phyloP scores from a whole-genome alignment of 768 basidiomycete genomes.

The Podaxis pistillaris region DNA sequence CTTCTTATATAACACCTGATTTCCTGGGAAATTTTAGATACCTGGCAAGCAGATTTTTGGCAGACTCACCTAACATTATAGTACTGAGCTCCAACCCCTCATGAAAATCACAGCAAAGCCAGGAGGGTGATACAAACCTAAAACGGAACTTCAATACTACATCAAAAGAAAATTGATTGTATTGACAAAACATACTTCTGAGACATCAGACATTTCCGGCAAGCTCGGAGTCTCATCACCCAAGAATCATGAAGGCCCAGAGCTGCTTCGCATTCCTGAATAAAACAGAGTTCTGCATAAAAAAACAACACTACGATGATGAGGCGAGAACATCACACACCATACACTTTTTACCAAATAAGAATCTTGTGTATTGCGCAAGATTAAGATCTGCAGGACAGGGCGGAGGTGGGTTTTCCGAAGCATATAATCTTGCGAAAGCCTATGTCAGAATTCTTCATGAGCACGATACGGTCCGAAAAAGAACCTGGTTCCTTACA shows the following conservation, averaged over 20 bases:
- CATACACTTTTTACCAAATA: slow-evolving; percentile 25
- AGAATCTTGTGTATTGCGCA: slow-evolving; percentile 32
- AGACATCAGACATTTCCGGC: background rate
- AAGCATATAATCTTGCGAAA: slow-evolving; percentile 19
- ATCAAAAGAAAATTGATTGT: background rate
- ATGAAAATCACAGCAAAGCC: background rate
- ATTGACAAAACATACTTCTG: background rate
- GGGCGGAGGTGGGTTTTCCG: slow-evolving; percentile 19
- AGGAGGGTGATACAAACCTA: background rate
- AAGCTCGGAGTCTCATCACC: background rate
- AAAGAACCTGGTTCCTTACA: slow-evolving; percentile 14
- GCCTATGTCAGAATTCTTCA: slow-evolving; percentile 17
- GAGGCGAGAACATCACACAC: background rate
- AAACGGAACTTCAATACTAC: background rate
- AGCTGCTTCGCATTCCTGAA: background rate
- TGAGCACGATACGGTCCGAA: background rate
- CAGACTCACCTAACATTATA: background rate
- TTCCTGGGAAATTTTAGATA: background rate
- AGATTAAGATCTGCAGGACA: slow-evolving; percentile 30
- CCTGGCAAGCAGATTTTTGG: background rate
- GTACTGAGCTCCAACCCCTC: background rate
- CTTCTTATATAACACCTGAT: background rate
- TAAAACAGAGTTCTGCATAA: background rate
- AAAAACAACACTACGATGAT: background rate
- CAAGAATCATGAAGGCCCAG: background rate